Evolutionary conservation across 2,329 filamentous ascomycete genomes (phyloP), one percentile per base, ranked within the genome.

Genomic region (Xylariaceae sp.): DNA sequence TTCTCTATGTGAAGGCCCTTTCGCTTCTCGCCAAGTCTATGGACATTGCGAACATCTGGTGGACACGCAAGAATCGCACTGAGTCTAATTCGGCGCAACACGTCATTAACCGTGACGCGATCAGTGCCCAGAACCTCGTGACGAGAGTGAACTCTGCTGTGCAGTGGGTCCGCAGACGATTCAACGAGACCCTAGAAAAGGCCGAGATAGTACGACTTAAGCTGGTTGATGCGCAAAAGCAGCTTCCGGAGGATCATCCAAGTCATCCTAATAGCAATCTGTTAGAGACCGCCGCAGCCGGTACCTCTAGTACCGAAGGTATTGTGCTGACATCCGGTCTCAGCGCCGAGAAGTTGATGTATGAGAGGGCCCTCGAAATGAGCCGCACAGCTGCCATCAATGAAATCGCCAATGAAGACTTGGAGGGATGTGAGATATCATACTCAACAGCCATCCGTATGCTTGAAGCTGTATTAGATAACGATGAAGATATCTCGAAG

Each of bases 121-220:
- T 75, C 10, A 74, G 73, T 50, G 72, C 70, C 45, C 81, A 84
- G 50, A 78, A 81, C 14, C 74, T 86, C 12, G 82, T 84, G 1
- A 81, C 85, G 46, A 87, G 92, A 47, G 91, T 99, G 73, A 97
- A 96, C 69, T 89, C 89, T 41, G 91, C 96, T 7, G 95, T 99
- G 0, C 93, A 97, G 72, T 99, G 93, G 95, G 89, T 96, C 52
- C 90, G 95, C 32, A 84, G 82, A 63, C 90, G 93, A 4, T 99
- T 99, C 81, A 99, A 99, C 70, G 95, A 98, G 71, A 95, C 96
- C 40, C 78, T 98, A 58, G 93, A 97, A 75, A 99, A 99, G 77
- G 93, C 93, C 0, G 93, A 98, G 69, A 83, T 97, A 62, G 92
- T 96, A n/a, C 89, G 91, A 45, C 80, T 93, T 45, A 96, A 93